A percentile compares a stretch with the other conserved stretches of the same genome.
Evolutionary conservation across 257 asterid species (phyloP).

Genomic region (Rhazya stricta): DNA sequence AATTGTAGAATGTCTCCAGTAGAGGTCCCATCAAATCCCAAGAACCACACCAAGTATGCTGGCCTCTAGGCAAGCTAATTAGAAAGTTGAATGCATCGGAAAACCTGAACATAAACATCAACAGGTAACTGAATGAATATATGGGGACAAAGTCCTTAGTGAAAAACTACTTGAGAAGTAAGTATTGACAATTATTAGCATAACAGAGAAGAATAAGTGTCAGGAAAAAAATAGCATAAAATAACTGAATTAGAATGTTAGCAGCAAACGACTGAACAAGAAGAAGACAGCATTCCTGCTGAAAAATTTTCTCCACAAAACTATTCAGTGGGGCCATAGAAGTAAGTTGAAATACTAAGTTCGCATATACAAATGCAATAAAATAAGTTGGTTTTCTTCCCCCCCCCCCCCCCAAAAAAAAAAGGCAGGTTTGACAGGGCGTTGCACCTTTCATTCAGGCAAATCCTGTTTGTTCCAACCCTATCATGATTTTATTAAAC

Average conservation of each 20-base stretch:
- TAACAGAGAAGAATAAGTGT: background rate
- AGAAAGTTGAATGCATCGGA: conserved; percentile 79
- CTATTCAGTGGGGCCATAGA: background rate
- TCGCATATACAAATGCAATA: background rate
- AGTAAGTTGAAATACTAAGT: background rate
- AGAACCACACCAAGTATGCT: conserved; percentile 82
- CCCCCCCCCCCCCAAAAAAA: too few species aligned
- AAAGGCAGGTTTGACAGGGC: background rate
- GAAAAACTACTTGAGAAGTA: background rate
- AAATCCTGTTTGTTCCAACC: too few species aligned
- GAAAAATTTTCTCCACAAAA: background rate
- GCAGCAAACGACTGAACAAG: background rate
- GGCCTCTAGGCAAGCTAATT: conserved; percentile 52
- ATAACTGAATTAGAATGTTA: background rate
- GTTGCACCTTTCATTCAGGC: background rate
- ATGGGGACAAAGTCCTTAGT: background rate
- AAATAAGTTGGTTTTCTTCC: too few species aligned
- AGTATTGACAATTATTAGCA: background rate
- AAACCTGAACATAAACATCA: conserved; percentile 56
- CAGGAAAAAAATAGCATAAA: too few species aligned
- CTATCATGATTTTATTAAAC: too few species aligned
- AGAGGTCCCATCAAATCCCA: conserved; percentile 96
- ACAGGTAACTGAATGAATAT: background rate
- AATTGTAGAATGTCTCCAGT: conserved; percentile 83
- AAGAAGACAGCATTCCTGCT: background rate